Evolutionary conservation across 441 rosid genomes (phyloP).

Genomic region (Brassica balearica): DNA sequence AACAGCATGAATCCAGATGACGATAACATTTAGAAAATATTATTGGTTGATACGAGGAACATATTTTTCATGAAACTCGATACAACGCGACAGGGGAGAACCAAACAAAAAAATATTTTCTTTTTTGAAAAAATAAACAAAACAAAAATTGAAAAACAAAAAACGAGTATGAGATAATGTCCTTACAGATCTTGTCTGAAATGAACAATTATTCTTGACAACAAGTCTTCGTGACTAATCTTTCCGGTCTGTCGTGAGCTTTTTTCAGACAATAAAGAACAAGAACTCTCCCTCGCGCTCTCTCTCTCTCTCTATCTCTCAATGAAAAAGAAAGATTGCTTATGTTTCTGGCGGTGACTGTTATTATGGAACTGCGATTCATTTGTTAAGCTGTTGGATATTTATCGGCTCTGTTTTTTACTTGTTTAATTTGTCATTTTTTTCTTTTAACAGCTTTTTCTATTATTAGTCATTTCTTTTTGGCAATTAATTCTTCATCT

Average conservation of each 20-base stretch:
- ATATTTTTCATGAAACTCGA: conserved; percentile 6
- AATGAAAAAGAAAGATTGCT: neutral
- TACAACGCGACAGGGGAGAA: neutral
- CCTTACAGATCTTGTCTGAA: conserved; percentile 25
- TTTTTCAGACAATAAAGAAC: conserved; percentile 11
- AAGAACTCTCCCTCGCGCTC: neutral
- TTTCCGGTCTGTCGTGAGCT: conserved; percentile 1
- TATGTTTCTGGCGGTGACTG: conserved; percentile 30
- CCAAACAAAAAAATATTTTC: neutral
- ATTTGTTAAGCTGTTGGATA: conserved; percentile 30
- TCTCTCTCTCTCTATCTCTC: neutral
- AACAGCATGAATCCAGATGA: neutral
- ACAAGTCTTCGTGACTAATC: neutral
- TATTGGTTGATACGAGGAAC: neutral
- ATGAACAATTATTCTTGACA: neutral
- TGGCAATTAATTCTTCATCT: neutral
- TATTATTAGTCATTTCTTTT: conserved; percentile 10
- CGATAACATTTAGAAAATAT: neutral
- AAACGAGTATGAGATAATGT: neutral
- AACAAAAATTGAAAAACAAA: neutral
- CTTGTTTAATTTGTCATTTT: conserved; percentile 7
- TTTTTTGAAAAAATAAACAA: no score
- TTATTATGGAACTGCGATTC: conserved; percentile 19
- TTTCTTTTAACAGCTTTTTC: conserved; percentile 12
- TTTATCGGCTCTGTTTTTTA: conserved; percentile 24